phyloP scores from a whole-genome alignment of 2,329 filamentous ascomycete species.

The Fusarium nygamai region DNA sequence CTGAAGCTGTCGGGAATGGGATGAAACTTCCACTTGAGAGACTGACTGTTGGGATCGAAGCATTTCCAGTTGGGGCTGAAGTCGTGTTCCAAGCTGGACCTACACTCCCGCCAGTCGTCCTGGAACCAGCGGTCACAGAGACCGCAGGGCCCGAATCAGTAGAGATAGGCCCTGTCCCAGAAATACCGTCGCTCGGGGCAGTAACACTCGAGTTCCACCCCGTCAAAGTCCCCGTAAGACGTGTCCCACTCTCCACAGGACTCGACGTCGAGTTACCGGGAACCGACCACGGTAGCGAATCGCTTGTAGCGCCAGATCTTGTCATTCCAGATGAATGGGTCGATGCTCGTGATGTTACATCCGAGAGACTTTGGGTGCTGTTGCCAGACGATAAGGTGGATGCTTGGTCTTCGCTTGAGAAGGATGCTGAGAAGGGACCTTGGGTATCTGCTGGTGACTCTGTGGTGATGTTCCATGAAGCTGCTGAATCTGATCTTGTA shows the following conservation, averaged over 20 bases:
- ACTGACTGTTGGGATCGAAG: neutral
- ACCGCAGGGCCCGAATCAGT: neutral
- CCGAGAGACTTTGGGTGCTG: neutral
- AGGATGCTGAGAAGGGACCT: neutral
- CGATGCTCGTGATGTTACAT: neutral
- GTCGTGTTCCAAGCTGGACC: neutral
- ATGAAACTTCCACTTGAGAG: neutral
- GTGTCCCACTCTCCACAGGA: conserved; percentile 10
- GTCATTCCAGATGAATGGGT: conserved; percentile 1
- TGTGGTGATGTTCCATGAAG: conserved; percentile 6
- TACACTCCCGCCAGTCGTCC: neutral
- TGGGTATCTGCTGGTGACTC: neutral
- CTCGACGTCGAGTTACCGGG: conserved; percentile 19
- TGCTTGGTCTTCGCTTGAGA: neutral
- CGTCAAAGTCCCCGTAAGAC: conserved; percentile 8
- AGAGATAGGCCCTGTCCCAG: neutral
- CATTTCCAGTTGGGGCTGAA: neutral
- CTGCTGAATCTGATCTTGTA: neutral
- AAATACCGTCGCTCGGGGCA: neutral
- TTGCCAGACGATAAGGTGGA: conserved; percentile 2
- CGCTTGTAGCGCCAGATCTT: neutral
- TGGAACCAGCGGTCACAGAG: neutral
- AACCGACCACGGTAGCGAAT: conserved; percentile 18
- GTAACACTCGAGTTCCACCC: conserved; percentile 30
- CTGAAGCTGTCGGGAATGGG: neutral